Conservation (phyloP, 2,329 filamentous ascomycete genomes). For the Claviceps sp. region DNA sequence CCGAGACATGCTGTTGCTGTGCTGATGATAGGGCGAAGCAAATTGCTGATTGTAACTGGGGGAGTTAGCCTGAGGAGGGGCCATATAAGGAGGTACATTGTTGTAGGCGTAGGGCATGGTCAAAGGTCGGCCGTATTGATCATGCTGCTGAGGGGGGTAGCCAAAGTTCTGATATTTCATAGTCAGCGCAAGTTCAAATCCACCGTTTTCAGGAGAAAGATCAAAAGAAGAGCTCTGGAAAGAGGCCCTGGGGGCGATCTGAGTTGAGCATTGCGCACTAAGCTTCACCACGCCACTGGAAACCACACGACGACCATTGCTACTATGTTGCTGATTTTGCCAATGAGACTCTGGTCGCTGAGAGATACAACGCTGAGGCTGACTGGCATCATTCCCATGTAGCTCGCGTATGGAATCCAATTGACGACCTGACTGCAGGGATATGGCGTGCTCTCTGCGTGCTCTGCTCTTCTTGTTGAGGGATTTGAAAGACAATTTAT, state of each 20-base stretch:
- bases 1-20: constrained; percentile 64
- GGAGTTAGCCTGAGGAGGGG: constrained; percentile 28
- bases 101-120: constrained; percentile 30
- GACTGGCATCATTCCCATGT: constrained; percentile 20
- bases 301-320: constrained; percentile 9
- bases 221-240: constrained; percentile 29
- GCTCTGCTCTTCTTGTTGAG: constrained; percentile 31
- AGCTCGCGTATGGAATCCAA: constrained; percentile 24
- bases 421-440: constrained; percentile 25
- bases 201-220: constrained; percentile 54
- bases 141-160: constrained; percentile 32
- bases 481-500: constrained; percentile 25
- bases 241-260: neutral
- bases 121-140: constrained; percentile 25
- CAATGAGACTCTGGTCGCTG: constrained; percentile 29
- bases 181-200: constrained; percentile 64
- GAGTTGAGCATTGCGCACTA: constrained; percentile 2
- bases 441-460: constrained; percentile 34
- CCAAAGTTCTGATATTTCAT: constrained; percentile 52
- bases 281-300: constrained; percentile 8
- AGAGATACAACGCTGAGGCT: constrained; percentile 28
- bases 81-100: constrained; percentile 38
- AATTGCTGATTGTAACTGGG: constrained; percentile 38
- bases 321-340: constrained; percentile 13
- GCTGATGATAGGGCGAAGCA: constrained; percentile 29